A percentile compares a stretch with the other conserved stretches of the same genome.
These are phyloP conservation scores for Trichoderma gracile DNA, from an alignment of 2,329 filamentous ascomycete species.

Conservation along the genomic window DNA sequence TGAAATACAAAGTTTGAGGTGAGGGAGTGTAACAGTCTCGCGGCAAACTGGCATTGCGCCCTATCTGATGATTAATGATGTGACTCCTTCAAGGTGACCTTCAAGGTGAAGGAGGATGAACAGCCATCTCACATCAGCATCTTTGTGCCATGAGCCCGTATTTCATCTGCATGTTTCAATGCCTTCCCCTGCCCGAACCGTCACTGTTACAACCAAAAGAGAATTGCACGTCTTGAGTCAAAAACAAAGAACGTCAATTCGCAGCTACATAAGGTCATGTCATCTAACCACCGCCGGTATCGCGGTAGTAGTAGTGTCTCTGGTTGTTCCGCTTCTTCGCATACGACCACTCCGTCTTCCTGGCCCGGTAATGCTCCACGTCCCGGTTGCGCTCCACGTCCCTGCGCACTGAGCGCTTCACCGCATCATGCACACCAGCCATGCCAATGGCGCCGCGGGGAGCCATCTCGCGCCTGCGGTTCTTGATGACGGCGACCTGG, in stretches of 20 bases:
- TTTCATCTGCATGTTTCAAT: neutral
- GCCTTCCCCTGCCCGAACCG: no score
- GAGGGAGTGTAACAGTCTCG: no score
- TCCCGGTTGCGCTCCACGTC: slow-evolving; percentile 70
- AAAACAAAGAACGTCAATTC: neutral
- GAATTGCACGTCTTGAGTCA: no score
- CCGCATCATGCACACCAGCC: slow-evolving; percentile 72
- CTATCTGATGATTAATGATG: neutral
- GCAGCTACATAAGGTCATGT: neutral
- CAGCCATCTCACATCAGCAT: slow-evolving; percentile 1
- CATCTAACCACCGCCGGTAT: slow-evolving; percentile 46
- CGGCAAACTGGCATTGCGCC: no score
- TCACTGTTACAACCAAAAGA: no score
- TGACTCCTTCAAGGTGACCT: neutral
- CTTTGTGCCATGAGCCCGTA: neutral
- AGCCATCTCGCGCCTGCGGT: slow-evolving; percentile 56
- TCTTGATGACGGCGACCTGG: slow-evolving; percentile 39
- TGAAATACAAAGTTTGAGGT: no score
- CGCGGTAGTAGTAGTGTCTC: slow-evolving; percentile 58
- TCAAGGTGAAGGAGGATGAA: neutral
- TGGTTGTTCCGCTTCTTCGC: slow-evolving; percentile 77
- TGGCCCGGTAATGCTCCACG: slow-evolving; percentile 61
- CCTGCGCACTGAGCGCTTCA: slow-evolving; percentile 67
- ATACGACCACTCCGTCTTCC: slow-evolving; percentile 67
- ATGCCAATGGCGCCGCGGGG: slow-evolving; percentile 75